Base-by-base conservation (phyloP, 1,139 yeast species). In the Saccharomyces hybrid region DNA sequence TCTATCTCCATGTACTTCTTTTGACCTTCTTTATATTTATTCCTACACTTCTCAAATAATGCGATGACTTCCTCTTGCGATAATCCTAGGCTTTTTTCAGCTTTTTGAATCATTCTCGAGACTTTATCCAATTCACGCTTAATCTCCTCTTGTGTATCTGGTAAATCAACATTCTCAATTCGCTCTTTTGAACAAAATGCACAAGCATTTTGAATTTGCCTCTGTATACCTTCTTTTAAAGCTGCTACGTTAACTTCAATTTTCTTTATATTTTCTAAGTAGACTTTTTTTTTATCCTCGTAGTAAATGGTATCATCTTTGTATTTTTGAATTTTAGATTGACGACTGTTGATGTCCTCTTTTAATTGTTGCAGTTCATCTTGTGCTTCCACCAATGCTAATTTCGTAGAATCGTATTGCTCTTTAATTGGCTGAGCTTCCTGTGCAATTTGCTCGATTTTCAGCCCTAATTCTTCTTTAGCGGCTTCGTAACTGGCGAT, bases 51-150 rank as follows among this genome's bases (percentile, higher is more conserved):
- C 14, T 70, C 67, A 51, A 73, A 74, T 23, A 74, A 65, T n/a
- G 66, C 59, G 23, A 73, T 63, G 4, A 78, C 74, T 46, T 73
- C 69, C 38, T 75, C 78, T 46, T 77, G 74, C 1, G 78, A 63
- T 56, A 76, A 68, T 2, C 81, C 82, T 9, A 77, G 62, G 23
- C 65, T 64, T 51, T 67, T 65, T 56, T 77, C 78, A 2, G 76
- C 74, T 34, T 65, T 65, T 26, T 65, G 62, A 38, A 78, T 68
- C 31, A 67, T 65, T 34, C 59, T 61, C 3, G 71, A 67, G 32
- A 77, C 65, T 8, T 63, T 63, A 34, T 65, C 67, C 41, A 76
- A 64, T 59, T 74, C 75, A 3, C 57, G 53, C 52, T 69, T 71
- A 16, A 78, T 69, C 2, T 66, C 67, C 5, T 73, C 74, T 16